Evolutionary conservation across 495 filamentous ascomycete species (phyloP).

Genomic region (Immersiella caudata): DNA sequence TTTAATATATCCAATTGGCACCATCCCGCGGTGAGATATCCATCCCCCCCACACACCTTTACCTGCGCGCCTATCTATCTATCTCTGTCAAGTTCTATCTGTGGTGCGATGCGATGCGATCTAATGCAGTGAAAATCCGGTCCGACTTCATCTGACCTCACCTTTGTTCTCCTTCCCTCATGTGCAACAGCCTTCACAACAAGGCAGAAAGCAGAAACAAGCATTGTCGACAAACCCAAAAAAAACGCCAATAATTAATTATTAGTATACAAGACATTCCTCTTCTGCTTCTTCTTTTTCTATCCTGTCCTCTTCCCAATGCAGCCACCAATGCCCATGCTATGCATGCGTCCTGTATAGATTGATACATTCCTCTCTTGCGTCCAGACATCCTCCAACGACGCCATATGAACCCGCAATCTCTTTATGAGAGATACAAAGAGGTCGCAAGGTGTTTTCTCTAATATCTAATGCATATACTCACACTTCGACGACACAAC

Average conservation of each 20-base stretch:
- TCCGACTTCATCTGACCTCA: background rate
- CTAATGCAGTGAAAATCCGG: background rate
- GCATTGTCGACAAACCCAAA: background rate
- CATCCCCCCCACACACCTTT: background rate
- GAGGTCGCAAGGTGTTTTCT: background rate
- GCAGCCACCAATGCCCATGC: background rate
- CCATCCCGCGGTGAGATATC: background rate
- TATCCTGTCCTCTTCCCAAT: slow-evolving; percentile 5
- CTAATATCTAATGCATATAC: slow-evolving; percentile 10
- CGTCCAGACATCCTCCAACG: background rate
- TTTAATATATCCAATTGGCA: background rate
- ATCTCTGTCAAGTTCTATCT: background rate
- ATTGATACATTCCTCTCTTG: slow-evolving; percentile 4
- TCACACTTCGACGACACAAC: background rate
- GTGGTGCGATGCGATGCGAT: background rate
- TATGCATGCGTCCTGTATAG: slow-evolving; percentile 3
- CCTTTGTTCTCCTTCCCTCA: background rate
- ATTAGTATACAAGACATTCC: background rate
- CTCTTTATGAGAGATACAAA: background rate
- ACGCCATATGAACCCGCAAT: background rate
- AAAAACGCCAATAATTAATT: background rate
- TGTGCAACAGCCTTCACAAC: background rate
- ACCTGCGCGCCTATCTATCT: background rate
- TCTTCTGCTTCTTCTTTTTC: slow-evolving; percentile 2
- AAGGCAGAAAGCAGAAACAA: background rate